Base-by-base conservation (phyloP, 2,329 filamentous ascomycete species). In the Talaromyces pinophilus region DNA sequence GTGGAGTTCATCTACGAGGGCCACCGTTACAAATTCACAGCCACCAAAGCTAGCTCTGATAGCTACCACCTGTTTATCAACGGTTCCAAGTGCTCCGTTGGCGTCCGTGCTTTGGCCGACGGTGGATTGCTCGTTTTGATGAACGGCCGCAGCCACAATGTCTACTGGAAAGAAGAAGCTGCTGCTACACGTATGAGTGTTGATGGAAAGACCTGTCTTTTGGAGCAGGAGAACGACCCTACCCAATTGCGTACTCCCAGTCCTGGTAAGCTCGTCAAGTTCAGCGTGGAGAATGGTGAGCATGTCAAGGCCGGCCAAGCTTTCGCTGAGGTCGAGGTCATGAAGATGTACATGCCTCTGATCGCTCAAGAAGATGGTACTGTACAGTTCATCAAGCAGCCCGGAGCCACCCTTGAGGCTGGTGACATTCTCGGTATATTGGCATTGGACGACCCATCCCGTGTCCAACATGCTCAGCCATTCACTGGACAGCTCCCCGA, bases 281-380 rank as follows among this genome's bases (percentile, higher is more conserved):
- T 95, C 81, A 91, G 92, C 1, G 92, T 99, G 1, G 95, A 97
- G 79, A 98, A 96, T 75, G 95, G 95, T 68, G 87, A 93, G 72
- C 95, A 99, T 78, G 88, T 99, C 80, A 90, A 88, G 79, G 92
- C 96, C 72, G 94, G 94, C 66, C 92, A 98, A 80, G 85, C 94
- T 40, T 99, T 93, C 76, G 95, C 95, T 65, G 95, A 99, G 80
- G 94, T 99, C 48, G 95, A 99, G 82, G 95, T 99, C 81, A 99
- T 99, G 95, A 99, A 99, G 87, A 99, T 99, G 95, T 98, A 98
- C 86, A 99, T 99, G 95, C 95, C 95, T 75, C 86, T 99, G 64
- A 87, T 99, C 68, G 92, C 95, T 2, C 90, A 93, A 77, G 95
- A 99, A 79, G 95, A 97, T 73, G 95, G 95, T 84, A 87, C 96